phyloP scores from a whole-genome alignment of 1,139 yeast genomes.

The Meyerozyma sp. region DNA sequence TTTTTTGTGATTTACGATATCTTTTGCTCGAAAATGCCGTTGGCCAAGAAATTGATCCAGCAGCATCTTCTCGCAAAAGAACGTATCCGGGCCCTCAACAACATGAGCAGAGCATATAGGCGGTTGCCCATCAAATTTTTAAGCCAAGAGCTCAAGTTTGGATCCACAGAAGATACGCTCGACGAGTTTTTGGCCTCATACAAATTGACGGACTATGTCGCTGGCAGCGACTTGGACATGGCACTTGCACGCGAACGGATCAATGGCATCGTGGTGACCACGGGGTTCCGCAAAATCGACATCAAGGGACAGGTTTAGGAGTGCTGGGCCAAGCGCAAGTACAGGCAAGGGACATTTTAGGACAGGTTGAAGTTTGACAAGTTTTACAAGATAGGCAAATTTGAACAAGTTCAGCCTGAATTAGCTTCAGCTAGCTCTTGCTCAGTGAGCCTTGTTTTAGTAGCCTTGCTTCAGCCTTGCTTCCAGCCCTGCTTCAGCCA shows the following conservation, averaged over 20 bases:
- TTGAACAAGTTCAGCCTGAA: too few relatives aligned
- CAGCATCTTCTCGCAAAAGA: conserved; percentile 48
- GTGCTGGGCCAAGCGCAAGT: too few relatives aligned
- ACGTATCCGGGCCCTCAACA: conserved; percentile 54
- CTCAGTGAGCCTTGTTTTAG: too few relatives aligned
- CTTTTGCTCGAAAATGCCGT: conserved; percentile 11
- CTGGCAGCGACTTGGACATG: conserved; percentile 32
- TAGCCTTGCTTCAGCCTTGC: too few relatives aligned
- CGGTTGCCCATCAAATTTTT: conserved; percentile 46
- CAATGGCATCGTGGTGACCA: conserved; percentile 33
- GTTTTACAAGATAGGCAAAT: too few relatives aligned
- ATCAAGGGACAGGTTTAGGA: conserved; percentile 78
- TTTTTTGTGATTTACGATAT: conserved; percentile 10
- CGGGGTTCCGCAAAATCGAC: conserved; percentile 63
- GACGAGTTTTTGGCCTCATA: conserved; percentile 35
- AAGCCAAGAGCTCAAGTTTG: conserved; percentile 43
- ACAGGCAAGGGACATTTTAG: too few relatives aligned
- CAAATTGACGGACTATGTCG: conserved; percentile 33
- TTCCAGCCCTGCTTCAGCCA: too few relatives aligned
- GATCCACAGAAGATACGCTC: conserved; percentile 17
- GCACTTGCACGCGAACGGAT: conserved; percentile 43
- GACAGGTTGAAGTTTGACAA: too few relatives aligned
- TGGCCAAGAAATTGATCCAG: conserved; percentile 25
- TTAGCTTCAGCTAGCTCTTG: too few relatives aligned
- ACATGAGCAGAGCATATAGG: conserved; percentile 57